Conservation (phyloP, 1,284 basidiomycete genomes). For the Laetiporus sulphureus region DNA sequence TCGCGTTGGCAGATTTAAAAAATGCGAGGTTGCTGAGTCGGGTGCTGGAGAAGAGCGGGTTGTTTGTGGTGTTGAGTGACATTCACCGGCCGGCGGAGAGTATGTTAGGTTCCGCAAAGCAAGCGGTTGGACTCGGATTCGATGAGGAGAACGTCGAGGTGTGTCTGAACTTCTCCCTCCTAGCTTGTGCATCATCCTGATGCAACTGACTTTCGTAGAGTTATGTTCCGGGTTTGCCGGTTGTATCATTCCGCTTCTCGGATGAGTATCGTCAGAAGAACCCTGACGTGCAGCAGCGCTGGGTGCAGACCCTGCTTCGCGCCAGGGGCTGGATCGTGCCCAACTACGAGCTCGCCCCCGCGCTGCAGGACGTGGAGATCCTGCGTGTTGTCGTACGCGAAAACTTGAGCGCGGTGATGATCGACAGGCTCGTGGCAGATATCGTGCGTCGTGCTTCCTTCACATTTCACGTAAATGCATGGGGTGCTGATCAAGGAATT, state of each 20-base stretch:
- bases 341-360: slow-evolving; percentile 78
- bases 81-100: slow-evolving; percentile 44
- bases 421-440: slow-evolving; percentile 58
- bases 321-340: slow-evolving; percentile 85
- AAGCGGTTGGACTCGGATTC: slow-evolving; percentile 27
- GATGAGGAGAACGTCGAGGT: slow-evolving; percentile 56
- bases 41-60: slow-evolving; percentile 77
- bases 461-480: no score
- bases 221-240: slow-evolving; percentile 80
- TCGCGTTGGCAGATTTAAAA: slow-evolving; percentile 73
- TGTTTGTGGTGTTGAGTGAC: slow-evolving; percentile 71
- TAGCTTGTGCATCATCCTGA: background rate
- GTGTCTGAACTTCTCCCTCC: slow-evolving; percentile 4
- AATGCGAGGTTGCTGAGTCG: slow-evolving; percentile 85
- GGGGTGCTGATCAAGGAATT: no score
- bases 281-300: slow-evolving; percentile 78
- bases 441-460: slow-evolving; percentile 36
- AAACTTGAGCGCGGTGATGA: slow-evolving; percentile 57
- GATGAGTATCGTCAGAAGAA: slow-evolving; percentile 66
- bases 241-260: slow-evolving; percentile 88
- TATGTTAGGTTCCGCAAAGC: slow-evolving; percentile 30
- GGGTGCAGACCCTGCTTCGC: slow-evolving; percentile 81
- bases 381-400: slow-evolving; percentile 85
- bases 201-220: no score
- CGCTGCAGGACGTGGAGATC: slow-evolving; percentile 66